These are phyloP conservation scores for Apiotrichum laibachii DNA, from an alignment of 1,284 basidiomycete species.

Conservation along the genomic window DNA sequence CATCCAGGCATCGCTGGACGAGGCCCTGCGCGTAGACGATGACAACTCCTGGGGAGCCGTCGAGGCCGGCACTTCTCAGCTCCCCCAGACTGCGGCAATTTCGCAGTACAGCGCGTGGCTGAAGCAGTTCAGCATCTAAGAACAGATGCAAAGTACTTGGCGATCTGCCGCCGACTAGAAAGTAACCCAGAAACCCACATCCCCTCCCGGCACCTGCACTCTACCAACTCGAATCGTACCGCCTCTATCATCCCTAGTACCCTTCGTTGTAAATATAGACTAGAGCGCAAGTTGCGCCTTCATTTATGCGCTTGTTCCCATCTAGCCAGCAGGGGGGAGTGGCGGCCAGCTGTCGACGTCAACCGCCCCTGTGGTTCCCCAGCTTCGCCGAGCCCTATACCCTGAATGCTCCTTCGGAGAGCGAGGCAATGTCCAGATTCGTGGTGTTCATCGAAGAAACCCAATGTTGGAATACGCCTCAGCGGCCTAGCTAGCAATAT, in stretches of 20 bases:
- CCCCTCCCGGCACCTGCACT: background rate
- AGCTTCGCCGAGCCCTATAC: no score
- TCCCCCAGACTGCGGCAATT: background rate
- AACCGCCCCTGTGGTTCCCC: no score
- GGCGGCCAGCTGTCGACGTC: no score
- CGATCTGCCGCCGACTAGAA: background rate
- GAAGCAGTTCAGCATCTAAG: background rate
- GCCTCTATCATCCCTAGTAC: background rate
- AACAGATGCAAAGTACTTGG: background rate
- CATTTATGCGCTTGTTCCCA: background rate
- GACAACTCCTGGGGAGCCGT: slow-evolving; percentile 4
- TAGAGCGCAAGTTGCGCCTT: background rate
- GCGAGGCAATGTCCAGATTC: no score
- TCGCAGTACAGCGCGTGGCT: background rate
- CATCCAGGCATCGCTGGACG: slow-evolving; percentile 3
- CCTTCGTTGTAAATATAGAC: background rate
- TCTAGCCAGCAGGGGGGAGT: background rate
- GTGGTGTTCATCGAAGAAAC: no score
- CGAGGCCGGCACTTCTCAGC: background rate
- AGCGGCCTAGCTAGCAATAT: no score
- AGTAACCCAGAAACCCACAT: background rate
- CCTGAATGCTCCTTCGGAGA: no score
- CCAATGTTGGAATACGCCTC: no score
- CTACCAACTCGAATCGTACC: background rate
- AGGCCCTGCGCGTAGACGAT: slow-evolving; percentile 10